Percentiles rank a stretch among this genome's conserved stretches.
phyloP scores from a whole-genome alignment of 805 yeast genomes.

The Saitoella complicata region DNA sequence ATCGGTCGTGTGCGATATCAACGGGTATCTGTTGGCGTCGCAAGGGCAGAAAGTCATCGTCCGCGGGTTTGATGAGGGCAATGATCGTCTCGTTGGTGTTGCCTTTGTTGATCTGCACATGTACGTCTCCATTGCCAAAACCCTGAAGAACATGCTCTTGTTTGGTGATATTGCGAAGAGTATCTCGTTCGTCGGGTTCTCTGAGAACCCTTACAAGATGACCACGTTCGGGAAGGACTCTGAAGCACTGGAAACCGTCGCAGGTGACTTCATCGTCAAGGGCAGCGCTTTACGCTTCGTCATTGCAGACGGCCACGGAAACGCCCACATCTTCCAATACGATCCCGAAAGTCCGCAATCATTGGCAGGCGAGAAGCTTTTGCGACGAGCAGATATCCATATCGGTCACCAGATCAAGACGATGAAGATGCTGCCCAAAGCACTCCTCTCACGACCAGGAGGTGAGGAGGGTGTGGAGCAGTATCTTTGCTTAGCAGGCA shows the following conservation, averaged over 20 bases:
- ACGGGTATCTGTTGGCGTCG: slow-evolving; percentile 67
- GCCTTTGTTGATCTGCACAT: slow-evolving; percentile 83
- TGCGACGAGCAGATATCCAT: slow-evolving; percentile 55
- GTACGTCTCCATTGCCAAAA: slow-evolving; percentile 60
- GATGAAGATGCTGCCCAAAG: slow-evolving; percentile 18
- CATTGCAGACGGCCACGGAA: slow-evolving; percentile 50
- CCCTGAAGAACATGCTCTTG: slow-evolving; percentile 66
- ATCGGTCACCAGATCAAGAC: slow-evolving; percentile 33
- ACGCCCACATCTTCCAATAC: slow-evolving; percentile 60
- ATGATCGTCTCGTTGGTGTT: slow-evolving; percentile 75
- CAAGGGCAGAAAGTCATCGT: slow-evolving; percentile 66
- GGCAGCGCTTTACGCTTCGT: slow-evolving; percentile 54
- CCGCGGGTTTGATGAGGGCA: slow-evolving; percentile 62
- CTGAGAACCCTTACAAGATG: slow-evolving; percentile 88
- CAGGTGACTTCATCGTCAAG: slow-evolving; percentile 61
- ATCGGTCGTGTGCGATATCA: slow-evolving; percentile 55
- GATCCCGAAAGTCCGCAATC: slow-evolving; percentile 79
- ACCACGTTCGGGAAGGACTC: slow-evolving; percentile 61
- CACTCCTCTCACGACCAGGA: slow-evolving; percentile 1
- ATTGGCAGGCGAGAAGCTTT: slow-evolving; percentile 56
- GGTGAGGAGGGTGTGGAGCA: slow-evolving; percentile 14
- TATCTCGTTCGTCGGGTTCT: slow-evolving; percentile 72
- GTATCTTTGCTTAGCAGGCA: slow-evolving; percentile 48
- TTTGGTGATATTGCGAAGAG: slow-evolving; percentile 70
- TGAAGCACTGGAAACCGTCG: slow-evolving; percentile 41